Percentiles rank a stretch among this genome's conserved stretches.
These are phyloP conservation scores for Neurospora sp. DNA, from an alignment of 495 filamentous ascomycete species.

Conservation along the genomic window DNA sequence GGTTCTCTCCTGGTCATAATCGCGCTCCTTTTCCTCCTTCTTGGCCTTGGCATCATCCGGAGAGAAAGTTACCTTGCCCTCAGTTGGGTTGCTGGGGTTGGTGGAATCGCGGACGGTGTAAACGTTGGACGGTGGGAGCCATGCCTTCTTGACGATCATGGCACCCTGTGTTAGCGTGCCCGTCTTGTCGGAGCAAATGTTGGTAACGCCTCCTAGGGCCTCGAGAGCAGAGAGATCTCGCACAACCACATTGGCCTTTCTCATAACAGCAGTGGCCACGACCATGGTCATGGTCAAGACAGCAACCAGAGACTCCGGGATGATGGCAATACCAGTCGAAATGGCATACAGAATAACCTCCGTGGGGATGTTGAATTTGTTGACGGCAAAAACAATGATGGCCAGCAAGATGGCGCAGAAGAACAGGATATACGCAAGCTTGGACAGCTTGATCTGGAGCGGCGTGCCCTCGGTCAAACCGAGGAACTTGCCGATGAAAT, in stretches of 20 bases:
- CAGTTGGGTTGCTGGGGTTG: constrained; percentile 48
- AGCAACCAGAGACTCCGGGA: constrained; percentile 59
- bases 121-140: constrained; percentile 54
- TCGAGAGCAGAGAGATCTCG: constrained; percentile 70
- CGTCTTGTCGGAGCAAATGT: constrained; percentile 85
- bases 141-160: constrained; percentile 71
- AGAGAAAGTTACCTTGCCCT: constrained; percentile 28
- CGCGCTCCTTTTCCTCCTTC: constrained; percentile 23
- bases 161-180: constrained; percentile 72
- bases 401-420: constrained; percentile 63
- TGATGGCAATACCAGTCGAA: constrained; percentile 60
- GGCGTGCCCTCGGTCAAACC: constrained; percentile 74
- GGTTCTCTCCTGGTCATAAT: constrained; percentile 42
- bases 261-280: constrained; percentile 68
- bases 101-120: constrained; percentile 49
- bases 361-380: constrained; percentile 54
- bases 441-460: constrained; percentile 69
- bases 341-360: constrained; percentile 80
- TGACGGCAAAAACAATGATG: constrained; percentile 72
- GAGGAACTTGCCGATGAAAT: constrained; percentile 55
- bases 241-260: constrained; percentile 65
- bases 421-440: constrained; percentile 66
- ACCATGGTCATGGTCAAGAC: constrained; percentile 69
- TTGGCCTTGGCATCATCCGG: constrained; percentile 18
- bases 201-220: constrained; percentile 74